Percentiles rank a stretch among this genome's conserved stretches.
Evolutionary conservation across 225 moss, liverwort and hornwort genomes (phyloP).

Genomic region (Pseudisothecium myosuroides): DNA sequence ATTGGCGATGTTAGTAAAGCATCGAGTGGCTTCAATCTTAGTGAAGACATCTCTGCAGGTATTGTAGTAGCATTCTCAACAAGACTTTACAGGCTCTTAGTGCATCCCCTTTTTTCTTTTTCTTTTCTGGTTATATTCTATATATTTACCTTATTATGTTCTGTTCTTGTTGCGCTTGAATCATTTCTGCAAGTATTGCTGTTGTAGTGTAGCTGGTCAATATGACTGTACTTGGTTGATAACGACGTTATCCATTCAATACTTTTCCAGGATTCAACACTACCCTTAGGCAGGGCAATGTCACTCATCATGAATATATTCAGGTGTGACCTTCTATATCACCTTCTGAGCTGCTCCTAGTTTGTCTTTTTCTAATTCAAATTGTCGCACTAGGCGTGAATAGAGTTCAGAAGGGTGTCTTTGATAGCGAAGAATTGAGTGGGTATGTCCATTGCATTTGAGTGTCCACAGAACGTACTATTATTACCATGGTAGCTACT

Average conservation of each 20-base stretch:
- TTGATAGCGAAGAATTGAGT: background rate
- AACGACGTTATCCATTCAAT: background rate
- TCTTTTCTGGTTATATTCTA: background rate
- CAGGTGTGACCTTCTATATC: slow-evolving; percentile 43
- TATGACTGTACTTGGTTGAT: background rate
- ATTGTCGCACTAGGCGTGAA: background rate
- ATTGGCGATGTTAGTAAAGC: slow-evolving; percentile 95
- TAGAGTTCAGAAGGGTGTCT: background rate
- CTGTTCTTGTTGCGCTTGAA: background rate
- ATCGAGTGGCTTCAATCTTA: slow-evolving; percentile 86
- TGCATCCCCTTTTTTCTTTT: background rate
- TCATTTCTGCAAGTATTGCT: background rate
- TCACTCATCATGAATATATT: slow-evolving; percentile 98
- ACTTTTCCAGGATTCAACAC: slow-evolving; percentile 79
- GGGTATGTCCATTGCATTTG: background rate
- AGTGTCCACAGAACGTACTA: background rate
- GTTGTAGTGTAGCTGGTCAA: background rate
- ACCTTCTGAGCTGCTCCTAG: background rate
- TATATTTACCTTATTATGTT: background rate
- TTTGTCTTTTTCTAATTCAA: background rate
- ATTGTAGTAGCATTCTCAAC: background rate
- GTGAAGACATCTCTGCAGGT: slow-evolving; percentile 99
- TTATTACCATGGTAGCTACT: background rate
- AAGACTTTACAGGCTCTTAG: background rate
- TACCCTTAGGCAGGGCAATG: slow-evolving; percentile 84